phyloP scores from a whole-genome alignment of 2,329 filamentous ascomycete species.

The Drechmeria coniospora region DNA sequence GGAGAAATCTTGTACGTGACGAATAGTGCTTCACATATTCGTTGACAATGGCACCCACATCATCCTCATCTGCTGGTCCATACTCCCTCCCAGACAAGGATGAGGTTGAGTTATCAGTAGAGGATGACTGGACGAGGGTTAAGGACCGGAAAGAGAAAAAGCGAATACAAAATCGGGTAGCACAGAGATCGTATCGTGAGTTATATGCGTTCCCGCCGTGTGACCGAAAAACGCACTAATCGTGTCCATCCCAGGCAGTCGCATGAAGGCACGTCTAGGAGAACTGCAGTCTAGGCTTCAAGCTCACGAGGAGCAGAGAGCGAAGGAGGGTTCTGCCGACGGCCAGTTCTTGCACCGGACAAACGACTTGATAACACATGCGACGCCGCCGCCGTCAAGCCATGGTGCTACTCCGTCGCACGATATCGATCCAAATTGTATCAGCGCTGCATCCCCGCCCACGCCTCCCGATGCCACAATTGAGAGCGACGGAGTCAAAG shows the following conservation, averaged over 20 bases:
- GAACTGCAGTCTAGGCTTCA: not conserved
- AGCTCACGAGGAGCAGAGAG: not conserved
- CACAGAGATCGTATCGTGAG: conserved; percentile 4
- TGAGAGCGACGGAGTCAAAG: not conserved
- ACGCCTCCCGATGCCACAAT: not conserved
- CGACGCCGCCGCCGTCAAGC: not conserved
- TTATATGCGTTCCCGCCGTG: not conserved
- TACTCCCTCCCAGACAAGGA: conserved; percentile 1
- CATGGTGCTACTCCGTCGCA: not conserved
- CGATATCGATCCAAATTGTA: not conserved
- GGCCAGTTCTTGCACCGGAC: too few relatives aligned
- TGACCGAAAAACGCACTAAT: too few relatives aligned
- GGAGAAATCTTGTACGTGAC: too few relatives aligned
- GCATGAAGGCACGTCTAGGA: conserved; percentile 1
- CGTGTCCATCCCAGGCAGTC: not conserved
- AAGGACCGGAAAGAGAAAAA: conserved; percentile 6
- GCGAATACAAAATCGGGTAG: conserved; percentile 6
- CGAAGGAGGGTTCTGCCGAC: conserved; percentile 1
- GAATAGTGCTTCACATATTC: too few relatives aligned
- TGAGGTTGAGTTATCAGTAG: conserved; percentile 1
- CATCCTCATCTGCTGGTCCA: not conserved
- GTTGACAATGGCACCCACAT: not conserved
- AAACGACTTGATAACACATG: too few relatives aligned
- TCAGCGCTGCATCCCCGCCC: not conserved
- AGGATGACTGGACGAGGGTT: conserved; percentile 7